Evolutionary conservation across 495 filamentous ascomycete genomes (phyloP).

Genomic region (Aspergillus egyptiacus): DNA sequence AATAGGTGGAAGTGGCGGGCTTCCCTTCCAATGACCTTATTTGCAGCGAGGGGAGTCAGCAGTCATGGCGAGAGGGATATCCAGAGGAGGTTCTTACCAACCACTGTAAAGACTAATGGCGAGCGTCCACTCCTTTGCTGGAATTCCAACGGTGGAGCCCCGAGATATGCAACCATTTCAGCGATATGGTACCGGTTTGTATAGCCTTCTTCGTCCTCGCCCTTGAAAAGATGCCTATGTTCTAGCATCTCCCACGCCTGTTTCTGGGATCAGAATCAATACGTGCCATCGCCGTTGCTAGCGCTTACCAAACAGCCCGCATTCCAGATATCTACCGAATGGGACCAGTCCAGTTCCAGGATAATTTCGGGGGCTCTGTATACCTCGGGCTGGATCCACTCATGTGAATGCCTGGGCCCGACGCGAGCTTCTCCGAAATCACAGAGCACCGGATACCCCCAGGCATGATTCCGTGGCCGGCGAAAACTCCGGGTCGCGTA

Average conservation of each 20-base stretch:
- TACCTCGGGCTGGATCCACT: constrained; percentile 23
- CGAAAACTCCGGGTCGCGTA: constrained; percentile 12
- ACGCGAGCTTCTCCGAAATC: constrained; percentile 29
- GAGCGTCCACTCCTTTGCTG: constrained; percentile 23
- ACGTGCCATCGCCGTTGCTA: too few species aligned
- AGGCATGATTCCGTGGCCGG: neutral
- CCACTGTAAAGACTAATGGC: constrained; percentile 14
- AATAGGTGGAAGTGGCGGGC: constrained; percentile 9
- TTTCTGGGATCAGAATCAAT: neutral
- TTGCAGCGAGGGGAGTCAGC: too few species aligned
- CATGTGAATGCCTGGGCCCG: constrained; percentile 9
- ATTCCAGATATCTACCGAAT: constrained; percentile 39
- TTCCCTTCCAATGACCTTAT: constrained; percentile 16
- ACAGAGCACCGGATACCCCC: constrained; percentile 18
- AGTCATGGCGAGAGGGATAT: too few species aligned
- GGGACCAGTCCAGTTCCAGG: constrained; percentile 32
- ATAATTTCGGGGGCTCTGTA: constrained; percentile 41
- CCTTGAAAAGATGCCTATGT: constrained; percentile 35
- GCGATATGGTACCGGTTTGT: constrained; percentile 37
- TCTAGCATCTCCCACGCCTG: constrained; percentile 45
- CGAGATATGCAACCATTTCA: constrained; percentile 37
- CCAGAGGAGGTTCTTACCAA: too few species aligned
- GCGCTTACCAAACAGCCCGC: constrained; percentile 40
- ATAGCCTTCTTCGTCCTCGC: constrained; percentile 26
- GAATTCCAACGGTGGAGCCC: constrained; percentile 34